Conservation (phyloP, 2,329 filamentous ascomycete species). For the Neonectria sp. region DNA sequence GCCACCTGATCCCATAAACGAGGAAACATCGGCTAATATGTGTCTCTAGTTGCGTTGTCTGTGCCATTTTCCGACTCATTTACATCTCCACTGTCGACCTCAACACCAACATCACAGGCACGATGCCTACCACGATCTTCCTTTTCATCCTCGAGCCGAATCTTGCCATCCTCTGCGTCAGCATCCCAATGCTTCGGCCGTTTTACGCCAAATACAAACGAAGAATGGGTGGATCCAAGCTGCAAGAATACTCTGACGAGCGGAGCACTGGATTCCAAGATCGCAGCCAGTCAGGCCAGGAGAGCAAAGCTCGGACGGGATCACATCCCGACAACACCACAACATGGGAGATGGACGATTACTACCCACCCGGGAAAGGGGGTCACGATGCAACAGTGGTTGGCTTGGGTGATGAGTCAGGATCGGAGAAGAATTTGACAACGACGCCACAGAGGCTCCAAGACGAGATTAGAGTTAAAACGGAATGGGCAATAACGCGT, state of each 20-base stretch:
- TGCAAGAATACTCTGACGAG: slow-evolving; percentile 47
- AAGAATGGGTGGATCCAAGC: slow-evolving; percentile 49
- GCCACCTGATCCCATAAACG: accelerated
- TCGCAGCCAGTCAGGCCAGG: slow-evolving; percentile 34
- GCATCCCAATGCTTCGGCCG: slow-evolving; percentile 59
- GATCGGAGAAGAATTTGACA: slow-evolving; percentile 46
- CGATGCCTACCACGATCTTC: slow-evolving; percentile 57
- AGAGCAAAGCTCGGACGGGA: slow-evolving; percentile 17
- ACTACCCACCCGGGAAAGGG: slow-evolving; percentile 31
- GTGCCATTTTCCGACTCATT: slow-evolving; percentile 56
- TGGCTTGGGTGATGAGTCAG: slow-evolving; percentile 39
- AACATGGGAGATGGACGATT: slow-evolving; percentile 47
- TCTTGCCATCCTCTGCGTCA: slow-evolving; percentile 59
- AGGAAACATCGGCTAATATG: slow-evolving; percentile 23
- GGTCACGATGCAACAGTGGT: slow-evolving; percentile 31
- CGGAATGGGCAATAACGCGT: slow-evolving; percentile 43
- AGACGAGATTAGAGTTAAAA: slow-evolving; percentile 44
- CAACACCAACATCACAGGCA: slow-evolving; percentile 54
- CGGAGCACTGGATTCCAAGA: slow-evolving; percentile 38
- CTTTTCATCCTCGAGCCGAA: slow-evolving; percentile 58
- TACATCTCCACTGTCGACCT: slow-evolving; percentile 57
- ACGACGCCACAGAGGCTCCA: slow-evolving; percentile 6
- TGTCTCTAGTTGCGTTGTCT: slow-evolving; percentile 52
- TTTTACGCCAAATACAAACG: slow-evolving; percentile 53
- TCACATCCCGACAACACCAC: slow-evolving; percentile 31